phyloP scores from a whole-genome alignment of 164 flowering plant species.

The Vitis rupestris region DNA sequence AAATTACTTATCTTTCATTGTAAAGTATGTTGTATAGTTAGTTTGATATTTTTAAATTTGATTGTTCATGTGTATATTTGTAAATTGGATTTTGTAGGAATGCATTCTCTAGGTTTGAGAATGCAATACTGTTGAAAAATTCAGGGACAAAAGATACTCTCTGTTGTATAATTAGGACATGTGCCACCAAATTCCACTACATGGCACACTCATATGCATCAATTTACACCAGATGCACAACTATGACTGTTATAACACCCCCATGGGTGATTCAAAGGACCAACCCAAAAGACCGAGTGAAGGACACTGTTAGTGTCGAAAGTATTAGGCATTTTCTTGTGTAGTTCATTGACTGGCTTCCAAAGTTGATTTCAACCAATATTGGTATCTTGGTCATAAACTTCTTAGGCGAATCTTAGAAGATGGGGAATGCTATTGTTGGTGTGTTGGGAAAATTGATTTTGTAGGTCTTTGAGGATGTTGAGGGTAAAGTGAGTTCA shows the following conservation, averaged over 20 bases:
- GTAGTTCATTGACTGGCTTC: constrained; percentile 34
- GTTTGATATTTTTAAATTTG: not conserved
- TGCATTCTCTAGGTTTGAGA: constrained; percentile 15
- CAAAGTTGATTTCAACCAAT: constrained; percentile 69
- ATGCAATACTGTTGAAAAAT: no score
- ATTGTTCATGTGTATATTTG: not conserved
- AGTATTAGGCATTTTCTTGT: constrained; percentile 88
- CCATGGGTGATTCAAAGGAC: constrained; percentile 78
- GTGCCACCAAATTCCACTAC: no score
- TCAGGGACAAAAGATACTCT: no score
- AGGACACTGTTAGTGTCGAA: constrained; percentile 89
- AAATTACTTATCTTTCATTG: constrained; percentile 71
- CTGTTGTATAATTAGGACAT: no score
- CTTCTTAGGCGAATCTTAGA: constrained; percentile 97
- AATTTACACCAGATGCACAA: constrained; percentile 43
- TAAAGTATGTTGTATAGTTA: constrained; percentile 53
- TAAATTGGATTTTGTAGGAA: constrained; percentile 44
- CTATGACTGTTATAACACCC: constrained; percentile 65
- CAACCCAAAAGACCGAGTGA: constrained; percentile 76
- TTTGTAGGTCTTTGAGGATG: constrained; percentile 77
- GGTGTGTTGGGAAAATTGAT: constrained; percentile 88
- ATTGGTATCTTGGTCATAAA: constrained; percentile 83
- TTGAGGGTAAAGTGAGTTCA: constrained; percentile 77
- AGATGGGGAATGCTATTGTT: constrained; percentile 92
- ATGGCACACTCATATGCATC: no score